phyloP scores from a whole-genome alignment of 1,139 yeast species.

The Starmera stellimalicola region DNA sequence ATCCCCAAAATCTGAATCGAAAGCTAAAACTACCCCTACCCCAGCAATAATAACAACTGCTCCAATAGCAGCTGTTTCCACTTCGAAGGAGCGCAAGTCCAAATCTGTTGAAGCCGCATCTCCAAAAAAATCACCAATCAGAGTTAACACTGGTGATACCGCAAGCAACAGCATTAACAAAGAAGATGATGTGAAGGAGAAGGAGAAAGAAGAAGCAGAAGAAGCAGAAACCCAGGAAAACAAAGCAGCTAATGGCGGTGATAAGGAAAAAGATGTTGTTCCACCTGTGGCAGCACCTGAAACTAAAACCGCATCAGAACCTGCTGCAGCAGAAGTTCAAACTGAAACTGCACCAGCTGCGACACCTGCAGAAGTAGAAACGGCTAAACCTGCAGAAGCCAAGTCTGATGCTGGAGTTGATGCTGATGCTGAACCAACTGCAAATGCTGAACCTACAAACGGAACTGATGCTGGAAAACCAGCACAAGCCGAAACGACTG shows the following conservation, averaged over 20 bases:
- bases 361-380: conserved; percentile 2
- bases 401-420: conserved; percentile 1
- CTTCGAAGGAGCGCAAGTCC: conserved; percentile 1
- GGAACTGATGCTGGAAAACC: conserved; percentile 1
- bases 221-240: no score
- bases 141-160: no score
- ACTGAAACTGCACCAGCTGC: conserved; percentile 2
- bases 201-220: conserved; percentile 2
- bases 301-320: no score
- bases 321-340: conserved; percentile 1
- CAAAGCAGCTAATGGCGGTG: no score
- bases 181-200: no score
- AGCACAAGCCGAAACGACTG: conserved; percentile 3
- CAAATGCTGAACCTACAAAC: not conserved
- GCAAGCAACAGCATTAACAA: no score
- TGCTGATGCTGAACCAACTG: conserved; percentile 1
- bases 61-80: conserved; percentile 1
- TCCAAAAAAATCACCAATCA: no score
- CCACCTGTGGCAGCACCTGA: conserved; percentile 2
- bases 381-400: conserved; percentile 2
- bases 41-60: conserved; percentile 4
- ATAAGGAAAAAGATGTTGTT: no score
- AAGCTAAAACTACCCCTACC: not conserved
- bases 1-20: conserved; percentile 6
- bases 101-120: conserved; percentile 2